A percentile compares a stretch with the other conserved stretches of the same genome.
Conservation (phyloP, 768 basidiomycete species). For the Holtermanniella nyarrowii region DNA sequence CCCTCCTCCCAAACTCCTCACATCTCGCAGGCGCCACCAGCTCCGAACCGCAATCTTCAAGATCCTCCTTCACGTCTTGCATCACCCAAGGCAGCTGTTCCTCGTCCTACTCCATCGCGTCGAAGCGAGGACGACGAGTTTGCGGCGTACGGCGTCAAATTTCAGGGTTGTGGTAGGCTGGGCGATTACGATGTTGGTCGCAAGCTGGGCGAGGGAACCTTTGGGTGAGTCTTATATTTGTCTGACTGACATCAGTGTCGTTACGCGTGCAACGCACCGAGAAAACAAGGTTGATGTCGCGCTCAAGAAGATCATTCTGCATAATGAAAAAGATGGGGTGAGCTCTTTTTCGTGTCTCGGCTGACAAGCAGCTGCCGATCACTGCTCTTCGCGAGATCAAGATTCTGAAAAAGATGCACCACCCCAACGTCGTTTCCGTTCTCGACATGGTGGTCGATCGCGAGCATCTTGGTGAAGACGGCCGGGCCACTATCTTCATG, state of each 20-base stretch:
- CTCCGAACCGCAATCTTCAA: slow-evolving; percentile 52
- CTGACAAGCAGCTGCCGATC: slow-evolving; percentile 52
- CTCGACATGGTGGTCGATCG: slow-evolving; percentile 77
- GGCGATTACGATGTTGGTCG: slow-evolving; percentile 68
- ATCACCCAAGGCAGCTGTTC: slow-evolving; percentile 6
- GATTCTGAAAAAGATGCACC: slow-evolving; percentile 79
- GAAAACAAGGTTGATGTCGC: slow-evolving; percentile 59
- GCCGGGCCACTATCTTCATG: slow-evolving; percentile 69
- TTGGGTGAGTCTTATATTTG: slow-evolving; percentile 56
- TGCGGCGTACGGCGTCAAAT: slow-evolving; percentile 11
- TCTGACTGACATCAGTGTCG: slow-evolving; percentile 52
- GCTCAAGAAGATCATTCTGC: slow-evolving; percentile 88
- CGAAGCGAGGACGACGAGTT: slow-evolving; percentile 19
- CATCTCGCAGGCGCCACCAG: slow-evolving; percentile 9
- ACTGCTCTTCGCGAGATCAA: slow-evolving; percentile 96
- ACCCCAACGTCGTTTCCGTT: slow-evolving; percentile 75
- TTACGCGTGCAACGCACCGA: slow-evolving; percentile 72
- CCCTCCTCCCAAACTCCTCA: slow-evolving; percentile 32
- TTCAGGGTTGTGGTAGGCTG: slow-evolving; percentile 44
- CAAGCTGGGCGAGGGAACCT: slow-evolving; percentile 93
- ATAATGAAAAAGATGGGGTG: slow-evolving; percentile 92
- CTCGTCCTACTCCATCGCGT: background rate
- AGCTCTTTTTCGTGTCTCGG: slow-evolving; percentile 6
- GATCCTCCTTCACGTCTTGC: slow-evolving; percentile 58
- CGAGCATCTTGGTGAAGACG: slow-evolving; percentile 27